Percentiles rank a stretch among this genome's conserved stretches.
These are phyloP conservation scores for Huntiella moniliformis DNA, from an alignment of 2,329 filamentous ascomycete species.

Conservation along the genomic window DNA sequence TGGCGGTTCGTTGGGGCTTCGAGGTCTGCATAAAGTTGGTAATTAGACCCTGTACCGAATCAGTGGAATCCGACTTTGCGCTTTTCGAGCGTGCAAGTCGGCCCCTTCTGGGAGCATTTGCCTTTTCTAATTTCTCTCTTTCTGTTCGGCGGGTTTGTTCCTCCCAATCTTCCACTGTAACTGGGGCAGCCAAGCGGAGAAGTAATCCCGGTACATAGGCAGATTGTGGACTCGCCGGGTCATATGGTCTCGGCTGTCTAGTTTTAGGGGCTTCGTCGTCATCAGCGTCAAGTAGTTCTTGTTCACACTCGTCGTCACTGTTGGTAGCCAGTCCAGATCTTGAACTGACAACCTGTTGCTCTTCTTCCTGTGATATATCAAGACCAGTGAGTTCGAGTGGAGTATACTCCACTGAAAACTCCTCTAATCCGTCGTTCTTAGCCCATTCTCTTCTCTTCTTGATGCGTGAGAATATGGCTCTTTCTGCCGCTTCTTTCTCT, in stretches of 20 bases:
- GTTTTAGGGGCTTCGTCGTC: conserved; percentile 22
- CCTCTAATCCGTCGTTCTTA: conserved; percentile 54
- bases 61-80: too few relatives aligned
- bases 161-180: conserved; percentile 14
- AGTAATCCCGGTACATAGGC: conserved; percentile 21
- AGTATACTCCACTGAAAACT: conserved; percentile 61
- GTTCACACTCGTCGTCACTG: conserved; percentile 45
- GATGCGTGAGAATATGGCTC: conserved; percentile 43
- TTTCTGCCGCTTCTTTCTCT: conserved; percentile 25
- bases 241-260: too few relatives aligned
- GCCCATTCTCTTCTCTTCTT: conserved; percentile 50
- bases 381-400: conserved; percentile 62
- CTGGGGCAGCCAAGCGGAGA: conserved; percentile 14
- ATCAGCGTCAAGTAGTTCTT: conserved; percentile 16
- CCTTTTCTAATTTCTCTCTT: conserved; percentile 1
- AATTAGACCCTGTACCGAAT: too few relatives aligned
- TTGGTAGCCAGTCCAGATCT: conserved; percentile 40
- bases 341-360: conserved; percentile 34
- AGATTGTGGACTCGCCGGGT: too few relatives aligned
- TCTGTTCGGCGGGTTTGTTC: conserved; percentile 13
- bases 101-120: conserved; percentile 1
- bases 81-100: background rate
- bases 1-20: too few relatives aligned
- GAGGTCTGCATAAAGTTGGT: too few relatives aligned
- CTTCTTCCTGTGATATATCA: conserved; percentile 47